These are phyloP conservation scores for Conringia planisiliqua DNA, from an alignment of 345 rosid genomes.

Conservation along the genomic window DNA sequence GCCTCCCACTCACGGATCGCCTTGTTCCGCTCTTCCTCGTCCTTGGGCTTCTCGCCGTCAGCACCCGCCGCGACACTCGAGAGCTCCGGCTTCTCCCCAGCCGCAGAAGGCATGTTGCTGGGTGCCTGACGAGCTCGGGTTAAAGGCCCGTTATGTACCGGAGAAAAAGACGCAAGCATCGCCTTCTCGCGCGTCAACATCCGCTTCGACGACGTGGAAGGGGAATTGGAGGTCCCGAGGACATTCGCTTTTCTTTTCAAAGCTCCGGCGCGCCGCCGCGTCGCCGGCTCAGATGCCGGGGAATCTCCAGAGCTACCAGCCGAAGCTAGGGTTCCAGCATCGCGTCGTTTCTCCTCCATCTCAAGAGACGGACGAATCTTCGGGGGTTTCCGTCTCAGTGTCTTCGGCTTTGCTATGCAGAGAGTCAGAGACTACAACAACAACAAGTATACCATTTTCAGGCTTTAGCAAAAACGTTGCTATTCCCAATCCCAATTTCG, in stretches of 20 bases:
- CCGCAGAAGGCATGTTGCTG: slow-evolving; percentile 28
- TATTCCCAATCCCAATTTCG: slow-evolving; percentile 28
- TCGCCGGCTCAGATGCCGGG: slow-evolving; percentile 55
- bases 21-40: slow-evolving; percentile 47
- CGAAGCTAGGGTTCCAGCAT: slow-evolving; percentile 43
- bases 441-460: slow-evolving; percentile 5
- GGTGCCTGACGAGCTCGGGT: slow-evolving; percentile 94
- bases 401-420: slow-evolving; percentile 1
- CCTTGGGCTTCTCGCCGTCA: slow-evolving; percentile 32
- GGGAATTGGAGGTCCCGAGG: slow-evolving; percentile 41
- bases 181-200: slow-evolving; percentile 75
- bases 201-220: slow-evolving; percentile 66
- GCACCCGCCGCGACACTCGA: slow-evolving; percentile 15
- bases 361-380: slow-evolving; percentile 4
- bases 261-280: slow-evolving; percentile 74
- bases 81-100: slow-evolving; percentile 30
- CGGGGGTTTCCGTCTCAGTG: slow-evolving; percentile 8
- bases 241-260: slow-evolving; percentile 69
- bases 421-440: background rate
- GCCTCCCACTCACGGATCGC: slow-evolving; percentile 69
- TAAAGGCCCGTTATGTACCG: slow-evolving; percentile 83
- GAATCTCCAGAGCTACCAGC: slow-evolving; percentile 38
- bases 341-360: slow-evolving; percentile 71
- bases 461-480: slow-evolving; percentile 3
- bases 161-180: slow-evolving; percentile 45